Evolutionary conservation across 768 basidiomycete genomes (phyloP).

Genomic region (Paxillus rubicundulus): DNA sequence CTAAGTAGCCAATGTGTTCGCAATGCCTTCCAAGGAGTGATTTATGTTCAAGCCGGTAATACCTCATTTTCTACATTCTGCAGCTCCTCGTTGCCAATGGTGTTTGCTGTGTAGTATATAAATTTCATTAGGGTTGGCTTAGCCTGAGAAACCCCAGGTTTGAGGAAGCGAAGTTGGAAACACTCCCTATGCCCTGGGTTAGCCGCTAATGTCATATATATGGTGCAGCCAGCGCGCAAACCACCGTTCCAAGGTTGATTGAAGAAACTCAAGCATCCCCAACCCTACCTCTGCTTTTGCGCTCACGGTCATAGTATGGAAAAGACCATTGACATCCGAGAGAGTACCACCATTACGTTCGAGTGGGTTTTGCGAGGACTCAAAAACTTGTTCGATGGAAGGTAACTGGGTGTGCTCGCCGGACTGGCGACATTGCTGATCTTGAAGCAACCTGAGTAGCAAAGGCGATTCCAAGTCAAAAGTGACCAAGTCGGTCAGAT

Average conservation of each 20-base stretch:
- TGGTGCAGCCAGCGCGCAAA: neutral
- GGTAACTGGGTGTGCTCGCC: constrained; percentile 33
- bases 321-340: constrained; percentile 38
- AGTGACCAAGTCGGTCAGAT: constrained; percentile 70
- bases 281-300: neutral
- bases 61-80: neutral
- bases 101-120: too few species aligned
- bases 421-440: neutral
- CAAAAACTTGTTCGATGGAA: constrained; percentile 71
- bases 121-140: neutral
- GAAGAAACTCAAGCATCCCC: neutral
- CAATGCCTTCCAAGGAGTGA: neutral
- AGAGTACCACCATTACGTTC: constrained; percentile 57
- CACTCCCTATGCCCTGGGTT: neutral
- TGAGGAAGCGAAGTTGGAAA: neutral
- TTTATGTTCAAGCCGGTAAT: neutral
- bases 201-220: neutral
- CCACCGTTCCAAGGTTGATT: neutral
- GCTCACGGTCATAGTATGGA: constrained; percentile 28
- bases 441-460: constrained; percentile 28
- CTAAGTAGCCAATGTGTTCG: neutral
- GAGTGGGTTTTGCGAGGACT: constrained; percentile 79
- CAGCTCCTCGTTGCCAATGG: neutral
- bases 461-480: constrained; percentile 79
- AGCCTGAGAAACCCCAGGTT: neutral